Percentiles rank a stretch among this genome's conserved stretches.
phyloP scores from a whole-genome alignment of 2,329 filamentous ascomycete genomes.

The Elsinoe fawcettii region DNA sequence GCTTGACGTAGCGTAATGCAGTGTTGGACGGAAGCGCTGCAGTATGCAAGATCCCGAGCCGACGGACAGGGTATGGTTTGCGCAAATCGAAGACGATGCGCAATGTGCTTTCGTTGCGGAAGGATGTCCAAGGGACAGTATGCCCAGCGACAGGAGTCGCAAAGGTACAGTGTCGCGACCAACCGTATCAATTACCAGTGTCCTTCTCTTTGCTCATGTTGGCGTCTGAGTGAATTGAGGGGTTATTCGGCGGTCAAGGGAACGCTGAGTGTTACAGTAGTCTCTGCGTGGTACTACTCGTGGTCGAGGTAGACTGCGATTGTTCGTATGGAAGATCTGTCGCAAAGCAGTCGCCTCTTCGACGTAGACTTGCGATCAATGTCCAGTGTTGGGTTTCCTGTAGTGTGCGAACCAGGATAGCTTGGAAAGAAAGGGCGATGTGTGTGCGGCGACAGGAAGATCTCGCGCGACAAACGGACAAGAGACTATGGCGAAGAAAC shows the following conservation, averaged over 20 bases:
- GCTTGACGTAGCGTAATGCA: background rate
- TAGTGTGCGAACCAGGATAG: background rate
- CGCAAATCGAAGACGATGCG: background rate
- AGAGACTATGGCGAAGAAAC: background rate
- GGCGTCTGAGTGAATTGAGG: background rate
- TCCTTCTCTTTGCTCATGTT: conserved; percentile 15
- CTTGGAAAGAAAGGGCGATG: background rate
- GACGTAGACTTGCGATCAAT: background rate
- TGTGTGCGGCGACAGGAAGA: background rate
- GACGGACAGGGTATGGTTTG: background rate
- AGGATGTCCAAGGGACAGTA: background rate
- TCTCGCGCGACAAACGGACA: conserved; percentile 5
- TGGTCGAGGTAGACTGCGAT: background rate
- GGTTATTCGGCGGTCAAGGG: background rate
- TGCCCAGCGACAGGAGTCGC: background rate
- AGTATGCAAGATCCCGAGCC: conserved; percentile 9
- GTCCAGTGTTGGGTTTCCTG: background rate
- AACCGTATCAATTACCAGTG: conserved; percentile 9
- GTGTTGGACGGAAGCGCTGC: background rate
- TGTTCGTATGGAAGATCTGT: background rate
- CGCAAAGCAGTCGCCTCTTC: background rate
- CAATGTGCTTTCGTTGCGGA: background rate
- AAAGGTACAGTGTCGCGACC: conserved; percentile 1
- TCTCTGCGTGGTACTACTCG: background rate
- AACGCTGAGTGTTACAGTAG: background rate